Evolutionary conservation across 352 stramenopile genomes (phyloP), one percentile per base, ranked within the genome.

Genomic region (Globisporangium echinulatum): DNA sequence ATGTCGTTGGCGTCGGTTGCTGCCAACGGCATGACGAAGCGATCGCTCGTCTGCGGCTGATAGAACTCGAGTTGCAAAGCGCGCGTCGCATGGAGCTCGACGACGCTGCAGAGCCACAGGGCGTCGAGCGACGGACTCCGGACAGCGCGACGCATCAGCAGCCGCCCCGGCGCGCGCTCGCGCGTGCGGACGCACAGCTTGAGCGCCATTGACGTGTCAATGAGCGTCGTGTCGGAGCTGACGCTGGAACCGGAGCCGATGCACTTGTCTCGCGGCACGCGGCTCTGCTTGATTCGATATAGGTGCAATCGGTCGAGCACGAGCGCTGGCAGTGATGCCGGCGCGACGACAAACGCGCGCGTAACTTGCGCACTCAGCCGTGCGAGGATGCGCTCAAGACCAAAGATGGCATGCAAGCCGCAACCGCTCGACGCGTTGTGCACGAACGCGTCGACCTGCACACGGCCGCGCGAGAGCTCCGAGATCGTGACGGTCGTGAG

Each of bases 251-350:
- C 4, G 13, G 10, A 6, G 39, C 10, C 4, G 14, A 1, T 4
- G 14, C 14, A 42, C 36, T 61, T 61, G 6, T 63, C 51, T 1
- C 46, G 59, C 17, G 43, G 49, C 0, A 43, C 37, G n/a, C 52
- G 56, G 19, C 52, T 77, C 14, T 66, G 65, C 8, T 62, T 49
- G 15, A 61, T 15, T 5, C 69, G 66, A 56, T 75, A 90, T 4
- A 92, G 52, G 58, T 80, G 78, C 11, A 92, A 53, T 6, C 82
- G 74, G 58, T 90, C 79, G 38, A 92, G 75, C 11, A 92, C 59
- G 10, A 90, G 58, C 0, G 38, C 46, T 5, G 80, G 71, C 7
- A 89, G 59, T 1, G 51, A 43, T 17, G 66, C 36, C 1, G 72
- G 67, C 14, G 61, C 46, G 15, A 89, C 56, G 25, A 82, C 78